Base-by-base conservation (phyloP, 768 basidiomycete genomes). In the Podaxis rugospora region DNA sequence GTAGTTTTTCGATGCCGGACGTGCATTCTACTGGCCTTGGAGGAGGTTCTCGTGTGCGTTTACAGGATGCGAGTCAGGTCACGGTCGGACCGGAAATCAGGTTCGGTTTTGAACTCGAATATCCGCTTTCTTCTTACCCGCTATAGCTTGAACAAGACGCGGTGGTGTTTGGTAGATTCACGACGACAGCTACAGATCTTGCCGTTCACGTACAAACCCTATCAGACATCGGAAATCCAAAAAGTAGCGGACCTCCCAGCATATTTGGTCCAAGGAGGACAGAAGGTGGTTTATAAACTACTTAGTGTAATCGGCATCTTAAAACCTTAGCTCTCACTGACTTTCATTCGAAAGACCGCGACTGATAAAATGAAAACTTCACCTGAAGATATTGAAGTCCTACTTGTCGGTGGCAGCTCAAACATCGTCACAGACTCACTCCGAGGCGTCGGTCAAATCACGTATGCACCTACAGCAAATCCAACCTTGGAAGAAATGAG, bases 291-390 rank as follows among this genome's bases (percentile, higher is more conserved):
- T 13, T 66, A 66, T 23, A 67, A 64, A 39, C 35, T 70, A 27
- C 63, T 74, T 2, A 73, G 74, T 66, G 73, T 70, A 44, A 51
- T 53, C 25, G 3, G 21, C 2, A 39, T 11, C 44, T 44, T 10
- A 5, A 18, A 27, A 49, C 23, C 18, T 23, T 11, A 13, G 3
- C 11, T 27, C 18, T 32, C 14, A 40, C 28, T 50, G 65, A 61
- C 44, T 71, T 75, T 64, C 57, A 79, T 13, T 78, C 6, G n/a
- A 9, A 27, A 88, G 72, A 73, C 72, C 13, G 78, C 78, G 1
- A 70, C 87, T 7, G 87, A 88, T 66, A 70, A 71, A 25, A 87
- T 89, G 85, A 89, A 89, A 75, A 88, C 86, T 3, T 80, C 78
- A 35, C 78, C 80, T 1, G 79, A 80, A 25, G 81, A 83, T 66